Evolutionary conservation across 768 basidiomycete genomes (phyloP).

Genomic region (Boletus subcaerulescens): DNA sequence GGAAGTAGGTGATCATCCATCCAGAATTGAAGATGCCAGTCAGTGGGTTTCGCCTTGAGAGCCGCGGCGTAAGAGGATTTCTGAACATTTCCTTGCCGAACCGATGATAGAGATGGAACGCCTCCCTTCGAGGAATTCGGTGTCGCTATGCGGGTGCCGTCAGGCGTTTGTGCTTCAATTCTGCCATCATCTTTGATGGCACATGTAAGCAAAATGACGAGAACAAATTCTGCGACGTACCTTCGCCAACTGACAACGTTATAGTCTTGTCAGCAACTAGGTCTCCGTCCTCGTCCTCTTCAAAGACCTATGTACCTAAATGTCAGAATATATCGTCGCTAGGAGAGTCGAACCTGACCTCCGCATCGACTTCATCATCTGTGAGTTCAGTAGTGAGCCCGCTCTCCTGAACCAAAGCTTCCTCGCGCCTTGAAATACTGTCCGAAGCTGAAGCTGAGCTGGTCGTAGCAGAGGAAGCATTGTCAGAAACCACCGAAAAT

Average conservation of each 20-base stretch:
- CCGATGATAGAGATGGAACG: constrained; percentile 31
- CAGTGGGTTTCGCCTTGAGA: constrained; percentile 85
- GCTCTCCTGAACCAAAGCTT: constrained; percentile 56
- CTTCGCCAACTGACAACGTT: constrained; percentile 77
- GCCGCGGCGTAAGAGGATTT: constrained; percentile 90
- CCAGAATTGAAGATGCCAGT: constrained; percentile 96
- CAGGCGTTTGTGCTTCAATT: constrained; percentile 94
- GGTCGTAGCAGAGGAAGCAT: constrained; percentile 18
- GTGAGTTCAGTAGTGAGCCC: constrained; percentile 74
- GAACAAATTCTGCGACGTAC: constrained; percentile 35
- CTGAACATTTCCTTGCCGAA: constrained; percentile 32
- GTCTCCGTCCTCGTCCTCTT: constrained; percentile 82
- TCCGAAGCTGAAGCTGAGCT: constrained; percentile 30
- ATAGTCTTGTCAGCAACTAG: constrained; percentile 79
- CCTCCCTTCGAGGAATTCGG: constrained; percentile 61
- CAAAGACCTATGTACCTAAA: constrained; percentile 55
- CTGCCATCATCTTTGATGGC: constrained; percentile 72
- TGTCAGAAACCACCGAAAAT: constrained; percentile 10
- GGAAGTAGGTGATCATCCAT: constrained; percentile 87
- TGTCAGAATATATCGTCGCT: constrained; percentile 11
- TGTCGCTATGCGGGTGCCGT: constrained; percentile 91
- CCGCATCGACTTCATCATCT: constrained; percentile 83
- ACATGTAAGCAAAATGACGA: constrained; percentile 5
- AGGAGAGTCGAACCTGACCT: constrained; percentile 35
- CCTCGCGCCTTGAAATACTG: constrained; percentile 34